Evolutionary conservation across 352 stramenopile genomes (phyloP).

Genomic region (Pythium phragmitis): DNA sequence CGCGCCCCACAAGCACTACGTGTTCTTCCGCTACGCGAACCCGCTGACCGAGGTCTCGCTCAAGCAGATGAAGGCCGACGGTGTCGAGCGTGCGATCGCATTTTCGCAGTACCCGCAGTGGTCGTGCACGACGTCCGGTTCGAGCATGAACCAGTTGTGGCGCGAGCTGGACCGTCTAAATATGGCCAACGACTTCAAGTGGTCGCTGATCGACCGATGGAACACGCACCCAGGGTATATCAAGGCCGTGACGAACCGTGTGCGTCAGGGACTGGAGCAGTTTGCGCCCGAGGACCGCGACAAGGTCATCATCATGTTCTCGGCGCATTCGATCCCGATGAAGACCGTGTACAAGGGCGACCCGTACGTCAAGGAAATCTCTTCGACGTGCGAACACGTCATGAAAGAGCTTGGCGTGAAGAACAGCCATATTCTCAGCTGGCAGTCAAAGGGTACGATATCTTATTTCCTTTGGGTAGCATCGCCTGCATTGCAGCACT

Average conservation of each 20-base stretch:
- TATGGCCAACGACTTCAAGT: slow-evolving; percentile 84
- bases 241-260: slow-evolving; percentile 89
- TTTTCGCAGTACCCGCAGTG: slow-evolving; percentile 99
- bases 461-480: background rate
- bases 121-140: slow-evolving; percentile 96
- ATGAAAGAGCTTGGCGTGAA: slow-evolving; percentile 65
- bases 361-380: slow-evolving; percentile 86
- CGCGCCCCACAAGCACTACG: slow-evolving; percentile 93
- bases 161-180: slow-evolving; percentile 81
- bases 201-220: slow-evolving; percentile 90
- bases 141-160: slow-evolving; percentile 92
- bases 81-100: slow-evolving; percentile 95
- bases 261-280: slow-evolving; percentile 89
- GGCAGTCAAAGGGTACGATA: slow-evolving; percentile 90
- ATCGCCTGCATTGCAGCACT: background rate
- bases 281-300: slow-evolving; percentile 90
- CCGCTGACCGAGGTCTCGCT: slow-evolving; percentile 97
- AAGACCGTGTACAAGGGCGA: slow-evolving; percentile 89
- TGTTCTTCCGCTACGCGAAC: slow-evolving; percentile 98
- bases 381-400: slow-evolving; percentile 66
- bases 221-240: slow-evolving; percentile 97
- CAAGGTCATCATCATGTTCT: slow-evolving; percentile 91
- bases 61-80: slow-evolving; percentile 93
- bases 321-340: slow-evolving; percentile 89
- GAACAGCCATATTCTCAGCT: slow-evolving; percentile 91